Conservation (phyloP, 495 filamentous ascomycete genomes). For the Neurospora discreta region DNA sequence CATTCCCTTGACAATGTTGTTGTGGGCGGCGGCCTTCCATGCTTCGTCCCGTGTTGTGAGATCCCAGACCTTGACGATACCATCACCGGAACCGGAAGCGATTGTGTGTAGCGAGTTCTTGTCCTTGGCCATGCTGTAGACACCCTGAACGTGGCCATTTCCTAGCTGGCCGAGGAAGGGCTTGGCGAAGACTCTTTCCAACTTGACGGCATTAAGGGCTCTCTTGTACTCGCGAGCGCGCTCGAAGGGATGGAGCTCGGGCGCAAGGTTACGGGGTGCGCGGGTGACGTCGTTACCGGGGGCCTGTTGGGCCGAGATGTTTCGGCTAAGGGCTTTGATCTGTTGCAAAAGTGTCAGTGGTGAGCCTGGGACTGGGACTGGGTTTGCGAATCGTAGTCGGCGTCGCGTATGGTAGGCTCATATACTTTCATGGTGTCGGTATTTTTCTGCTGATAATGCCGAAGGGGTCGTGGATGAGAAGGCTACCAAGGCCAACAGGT, state of each 20-base stretch:
- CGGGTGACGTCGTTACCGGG: conserved; percentile 56
- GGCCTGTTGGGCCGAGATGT: conserved; percentile 63
- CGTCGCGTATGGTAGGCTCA: neutral
- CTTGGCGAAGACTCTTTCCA: conserved; percentile 92
- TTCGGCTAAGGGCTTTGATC: conserved; percentile 84
- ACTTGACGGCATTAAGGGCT: conserved; percentile 68
- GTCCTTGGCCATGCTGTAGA: conserved; percentile 64
- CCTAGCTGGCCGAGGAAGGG: conserved; percentile 86
- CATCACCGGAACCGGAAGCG: conserved; percentile 73
- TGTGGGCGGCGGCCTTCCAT: conserved; percentile 69
- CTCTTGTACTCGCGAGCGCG: conserved; percentile 72
- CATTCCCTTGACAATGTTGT: conserved; percentile 80
- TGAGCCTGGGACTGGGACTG: neutral
- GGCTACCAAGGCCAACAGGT: neutral
- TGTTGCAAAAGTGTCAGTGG: conserved; percentile 21
- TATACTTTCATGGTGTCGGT: conserved; percentile 33
- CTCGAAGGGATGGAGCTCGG: conserved; percentile 89
- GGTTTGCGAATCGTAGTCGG: neutral
- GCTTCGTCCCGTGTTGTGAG: conserved; percentile 66
- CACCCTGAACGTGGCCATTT: conserved; percentile 86
- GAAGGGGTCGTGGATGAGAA: neutral
- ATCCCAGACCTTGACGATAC: conserved; percentile 91
- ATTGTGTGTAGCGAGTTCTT: conserved; percentile 55
- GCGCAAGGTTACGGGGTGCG: conserved; percentile 69
- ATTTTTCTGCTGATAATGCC: neutral